Percentiles rank a stretch among this genome's conserved stretches.
Conservation (phyloP, 2,329 filamentous ascomycete species). For the Macroventuria anomochaeta region DNA sequence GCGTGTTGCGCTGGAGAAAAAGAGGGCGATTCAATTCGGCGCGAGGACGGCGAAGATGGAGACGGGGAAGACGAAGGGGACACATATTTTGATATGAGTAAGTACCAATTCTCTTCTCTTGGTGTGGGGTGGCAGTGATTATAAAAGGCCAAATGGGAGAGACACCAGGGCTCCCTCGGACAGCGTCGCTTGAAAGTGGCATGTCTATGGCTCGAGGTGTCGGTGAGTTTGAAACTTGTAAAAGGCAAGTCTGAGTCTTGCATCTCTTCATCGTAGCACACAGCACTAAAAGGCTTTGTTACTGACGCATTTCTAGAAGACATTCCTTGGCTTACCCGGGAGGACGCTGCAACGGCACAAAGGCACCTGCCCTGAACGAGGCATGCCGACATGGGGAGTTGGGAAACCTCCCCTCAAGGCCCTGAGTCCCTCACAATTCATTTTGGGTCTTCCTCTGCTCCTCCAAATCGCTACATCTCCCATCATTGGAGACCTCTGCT, state of each 20-base stretch:
- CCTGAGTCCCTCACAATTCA: too few species aligned
- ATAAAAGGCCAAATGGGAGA: conserved; percentile 35
- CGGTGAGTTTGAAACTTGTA: conserved; percentile 24
- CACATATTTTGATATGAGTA: conserved; percentile 49
- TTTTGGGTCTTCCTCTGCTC: too few species aligned
- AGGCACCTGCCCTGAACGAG: too few species aligned
- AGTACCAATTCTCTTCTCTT: neutral
- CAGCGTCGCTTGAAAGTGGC: neutral
- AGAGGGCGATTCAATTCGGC: conserved; percentile 73
- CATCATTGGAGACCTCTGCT: too few species aligned
- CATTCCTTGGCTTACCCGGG: too few species aligned
- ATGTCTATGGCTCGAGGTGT: conserved; percentile 26
- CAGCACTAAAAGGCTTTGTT: too few species aligned
- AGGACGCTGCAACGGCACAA: too few species aligned
- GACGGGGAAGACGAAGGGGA: conserved; percentile 56
- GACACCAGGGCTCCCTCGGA: conserved; percentile 33
- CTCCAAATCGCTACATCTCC: too few species aligned
- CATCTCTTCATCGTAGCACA: too few species aligned
- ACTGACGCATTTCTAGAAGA: too few species aligned
- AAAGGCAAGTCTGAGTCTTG: conserved; percentile 47
- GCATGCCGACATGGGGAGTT: too few species aligned
- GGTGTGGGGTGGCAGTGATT: conserved; percentile 49
- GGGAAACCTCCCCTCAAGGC: too few species aligned
- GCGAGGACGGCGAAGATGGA: conserved; percentile 54
- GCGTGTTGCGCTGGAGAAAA: conserved; percentile 82